These are phyloP conservation scores for Zymoseptoria pseudotritici DNA, from an alignment of 2,329 filamentous ascomycete genomes.

Conservation along the genomic window DNA sequence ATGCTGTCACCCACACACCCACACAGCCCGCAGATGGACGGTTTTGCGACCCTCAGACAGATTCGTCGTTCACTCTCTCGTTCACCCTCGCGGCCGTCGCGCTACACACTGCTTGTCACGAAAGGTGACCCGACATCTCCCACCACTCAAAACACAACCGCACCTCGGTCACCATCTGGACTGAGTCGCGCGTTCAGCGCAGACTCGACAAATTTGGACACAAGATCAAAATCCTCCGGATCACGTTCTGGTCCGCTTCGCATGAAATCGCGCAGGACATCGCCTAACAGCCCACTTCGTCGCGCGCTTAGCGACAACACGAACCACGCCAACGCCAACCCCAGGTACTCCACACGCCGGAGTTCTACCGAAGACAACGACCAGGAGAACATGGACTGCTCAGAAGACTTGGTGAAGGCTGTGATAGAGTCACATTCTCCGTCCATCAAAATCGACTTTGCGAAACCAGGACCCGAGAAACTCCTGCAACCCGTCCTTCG, in stretches of 20 bases:
- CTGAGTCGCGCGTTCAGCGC: slow-evolving; percentile 41
- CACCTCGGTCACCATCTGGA: slow-evolving; percentile 34
- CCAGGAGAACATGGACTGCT: slow-evolving; percentile 29
- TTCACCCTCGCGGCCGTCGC: slow-evolving; percentile 75
- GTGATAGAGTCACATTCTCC: slow-evolving; percentile 30
- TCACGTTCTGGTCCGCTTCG: slow-evolving; percentile 22
- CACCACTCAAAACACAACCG: slow-evolving; percentile 24
- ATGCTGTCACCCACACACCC: slow-evolving; percentile 68
- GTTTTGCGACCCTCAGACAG: slow-evolving; percentile 72
- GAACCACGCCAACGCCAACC: slow-evolving; percentile 62
- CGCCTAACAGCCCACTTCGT: slow-evolving; percentile 74
- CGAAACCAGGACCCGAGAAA: slow-evolving; percentile 42
- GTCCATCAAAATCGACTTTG: slow-evolving; percentile 43
- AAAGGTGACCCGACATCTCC: slow-evolving; percentile 37
- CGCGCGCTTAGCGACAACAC: slow-evolving; percentile 64
- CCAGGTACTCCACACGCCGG: slow-evolving; percentile 40
- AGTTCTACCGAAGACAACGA: slow-evolving; percentile 42
- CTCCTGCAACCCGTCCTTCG: slow-evolving; percentile 35
- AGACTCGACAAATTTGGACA: slow-evolving; percentile 17
- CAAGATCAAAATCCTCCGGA: slow-evolving; percentile 42
- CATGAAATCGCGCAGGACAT: slow-evolving; percentile 56
- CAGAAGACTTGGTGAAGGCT: slow-evolving; percentile 17
- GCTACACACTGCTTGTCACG: slow-evolving; percentile 56
- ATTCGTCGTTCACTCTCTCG: slow-evolving; percentile 81
- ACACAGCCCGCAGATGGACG: slow-evolving; percentile 57